Conservation (phyloP, 2,329 filamentous ascomycete species). For the Aspergillus novofumigatus region DNA sequence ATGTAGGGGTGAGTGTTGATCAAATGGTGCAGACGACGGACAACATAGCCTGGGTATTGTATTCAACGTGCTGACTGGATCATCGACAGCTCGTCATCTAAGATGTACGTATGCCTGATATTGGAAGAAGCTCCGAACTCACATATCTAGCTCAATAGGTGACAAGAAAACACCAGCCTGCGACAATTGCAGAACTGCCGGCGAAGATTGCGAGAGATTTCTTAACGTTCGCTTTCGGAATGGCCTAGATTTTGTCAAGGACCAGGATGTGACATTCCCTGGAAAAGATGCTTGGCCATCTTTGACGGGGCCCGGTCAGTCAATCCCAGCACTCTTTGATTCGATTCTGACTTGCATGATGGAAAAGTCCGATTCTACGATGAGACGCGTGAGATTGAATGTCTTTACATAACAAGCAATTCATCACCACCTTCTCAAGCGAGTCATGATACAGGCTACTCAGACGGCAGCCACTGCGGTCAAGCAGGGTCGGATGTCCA, state of each 20-base stretch:
- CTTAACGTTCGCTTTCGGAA: constrained; percentile 19
- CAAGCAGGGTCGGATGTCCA: neutral
- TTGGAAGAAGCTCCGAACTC: neutral
- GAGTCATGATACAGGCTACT: neutral
- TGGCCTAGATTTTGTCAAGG: constrained; percentile 12
- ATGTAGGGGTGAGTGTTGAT: constrained; percentile 19
- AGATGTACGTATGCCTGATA: constrained; percentile 13
- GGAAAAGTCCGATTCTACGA: constrained; percentile 19
- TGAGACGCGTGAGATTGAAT: constrained; percentile 17
- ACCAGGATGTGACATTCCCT: constrained; percentile 13
- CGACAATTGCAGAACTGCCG: constrained; percentile 14
- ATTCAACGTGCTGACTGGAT: neutral
- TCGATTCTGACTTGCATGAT: neutral
- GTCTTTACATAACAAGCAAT: constrained; percentile 7
- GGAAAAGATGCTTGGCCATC: constrained; percentile 13
- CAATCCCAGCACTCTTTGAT: neutral
- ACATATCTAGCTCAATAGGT: constrained; percentile 10
- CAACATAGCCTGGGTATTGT: neutral
- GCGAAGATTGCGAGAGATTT: constrained; percentile 14
- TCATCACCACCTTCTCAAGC: neutral
- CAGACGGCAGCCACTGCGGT: too few relatives aligned
- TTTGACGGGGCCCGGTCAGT: constrained; percentile 13
- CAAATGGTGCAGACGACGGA: neutral
- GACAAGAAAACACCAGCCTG: constrained; percentile 14
- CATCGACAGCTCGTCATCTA: constrained; percentile 18